Evolutionary conservation across 1,284 basidiomycete genomes (phyloP).

Genomic region (Leccinum fallax): DNA sequence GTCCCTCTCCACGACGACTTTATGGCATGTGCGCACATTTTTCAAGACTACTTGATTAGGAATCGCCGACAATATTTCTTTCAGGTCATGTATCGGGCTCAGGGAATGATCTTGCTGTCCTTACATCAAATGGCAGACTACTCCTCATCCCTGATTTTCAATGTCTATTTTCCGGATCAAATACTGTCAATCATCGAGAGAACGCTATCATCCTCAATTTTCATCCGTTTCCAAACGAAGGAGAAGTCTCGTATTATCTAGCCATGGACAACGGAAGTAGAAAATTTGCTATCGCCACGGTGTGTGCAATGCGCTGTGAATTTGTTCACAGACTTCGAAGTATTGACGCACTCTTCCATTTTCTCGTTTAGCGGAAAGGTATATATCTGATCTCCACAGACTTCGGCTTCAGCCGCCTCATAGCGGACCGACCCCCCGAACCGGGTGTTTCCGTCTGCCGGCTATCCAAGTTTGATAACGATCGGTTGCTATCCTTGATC

Average conservation of each 20-base stretch:
- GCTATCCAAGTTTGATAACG: slow-evolving; percentile 42
- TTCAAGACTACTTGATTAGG: not conserved
- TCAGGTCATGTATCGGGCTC: slow-evolving; percentile 63
- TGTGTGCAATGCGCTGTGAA: slow-evolving; percentile 30
- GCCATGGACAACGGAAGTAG: slow-evolving; percentile 48
- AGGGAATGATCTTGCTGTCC: slow-evolving; percentile 54
- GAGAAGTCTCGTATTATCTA: slow-evolving; percentile 47
- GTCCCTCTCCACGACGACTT: slow-evolving; percentile 20
- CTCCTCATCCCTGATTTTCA: slow-evolving; percentile 59
- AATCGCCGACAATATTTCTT: slow-evolving; percentile 4
- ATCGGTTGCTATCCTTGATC: slow-evolving; percentile 38
- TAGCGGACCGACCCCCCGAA: slow-evolving; percentile 20
- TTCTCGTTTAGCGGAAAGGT: slow-evolving; percentile 44
- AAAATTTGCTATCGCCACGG: slow-evolving; percentile 53
- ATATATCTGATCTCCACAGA: slow-evolving; percentile 45
- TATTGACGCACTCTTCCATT: not conserved
- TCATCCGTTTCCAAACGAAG: slow-evolving; percentile 25
- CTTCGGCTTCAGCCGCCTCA: slow-evolving; percentile 22
- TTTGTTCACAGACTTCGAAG: not conserved
- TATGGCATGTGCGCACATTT: slow-evolving; percentile 29
- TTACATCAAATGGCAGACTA: slow-evolving; percentile 47
- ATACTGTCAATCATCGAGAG: slow-evolving; percentile 34
- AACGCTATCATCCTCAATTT: slow-evolving; percentile 49
- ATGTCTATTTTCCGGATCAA: slow-evolving; percentile 38
- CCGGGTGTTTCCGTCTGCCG: slow-evolving; percentile 36